phyloP scores from a whole-genome alignment of 176 grass and related monocot species.

The Oropetium thomaeum region DNA sequence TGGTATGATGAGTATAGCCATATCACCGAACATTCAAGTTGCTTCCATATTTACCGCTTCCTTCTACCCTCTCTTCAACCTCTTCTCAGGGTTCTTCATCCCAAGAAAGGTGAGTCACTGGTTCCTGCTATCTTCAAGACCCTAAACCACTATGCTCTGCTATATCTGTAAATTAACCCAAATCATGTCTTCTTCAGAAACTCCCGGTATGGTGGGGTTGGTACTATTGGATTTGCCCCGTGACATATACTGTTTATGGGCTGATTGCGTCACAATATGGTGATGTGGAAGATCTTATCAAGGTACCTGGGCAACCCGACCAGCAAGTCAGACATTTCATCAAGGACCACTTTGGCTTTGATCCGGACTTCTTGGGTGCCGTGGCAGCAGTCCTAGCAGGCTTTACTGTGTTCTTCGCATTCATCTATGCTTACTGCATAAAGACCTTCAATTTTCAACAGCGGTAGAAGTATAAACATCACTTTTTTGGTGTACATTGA shows the following conservation, averaged over 20 bases:
- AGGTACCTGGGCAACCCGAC: constrained; percentile 37
- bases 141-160: not conserved
- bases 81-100: constrained; percentile 76
- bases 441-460: constrained; percentile 70
- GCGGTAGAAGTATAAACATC: constrained; percentile 40
- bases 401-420: constrained; percentile 71
- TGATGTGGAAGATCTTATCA: constrained; percentile 48
- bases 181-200: constrained; percentile 45
- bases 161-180: not conserved
- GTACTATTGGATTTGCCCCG: constrained; percentile 73
- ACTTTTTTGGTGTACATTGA: constrained; percentile 4
- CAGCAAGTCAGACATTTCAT: constrained; percentile 45
- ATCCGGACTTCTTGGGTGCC: constrained; percentile 56
- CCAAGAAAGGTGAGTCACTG: constrained; percentile 49
- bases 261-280: constrained; percentile 77
- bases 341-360: constrained; percentile 60
- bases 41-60: constrained; percentile 58
- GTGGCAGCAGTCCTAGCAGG: constrained; percentile 58
- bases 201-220: constrained; percentile 84
- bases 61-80: constrained; percentile 64
- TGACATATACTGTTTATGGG: constrained; percentile 83
- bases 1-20: constrained; percentile 65
- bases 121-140: not conserved
- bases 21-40: constrained; percentile 58
- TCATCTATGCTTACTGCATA: constrained; percentile 73